Evolutionary conservation across 192 early-diverging fungal species (phyloP).

Genomic region (Backusella australiensis): DNA sequence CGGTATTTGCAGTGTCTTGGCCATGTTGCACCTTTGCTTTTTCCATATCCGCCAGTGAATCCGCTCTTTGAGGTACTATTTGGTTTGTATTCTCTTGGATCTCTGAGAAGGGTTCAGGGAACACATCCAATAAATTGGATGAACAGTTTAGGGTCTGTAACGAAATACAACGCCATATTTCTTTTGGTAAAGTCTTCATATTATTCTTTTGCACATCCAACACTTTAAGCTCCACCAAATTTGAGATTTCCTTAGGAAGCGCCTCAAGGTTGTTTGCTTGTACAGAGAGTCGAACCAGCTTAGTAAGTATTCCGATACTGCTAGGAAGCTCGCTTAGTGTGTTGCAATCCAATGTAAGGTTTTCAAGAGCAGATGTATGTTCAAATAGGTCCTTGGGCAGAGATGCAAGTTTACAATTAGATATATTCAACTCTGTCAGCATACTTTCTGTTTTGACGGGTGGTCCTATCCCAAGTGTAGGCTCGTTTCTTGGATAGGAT

Average conservation of each 20-base stretch:
- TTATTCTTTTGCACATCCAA: constrained; percentile 79
- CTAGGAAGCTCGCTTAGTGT: constrained; percentile 62
- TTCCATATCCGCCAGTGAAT: background rate
- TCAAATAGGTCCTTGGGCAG: constrained; percentile 59
- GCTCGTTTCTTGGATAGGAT: constrained; percentile 31
- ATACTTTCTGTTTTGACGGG: background rate
- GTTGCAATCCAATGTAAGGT: constrained; percentile 65
- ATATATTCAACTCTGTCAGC: constrained; percentile 52
- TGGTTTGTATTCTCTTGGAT: background rate
- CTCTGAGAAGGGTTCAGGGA: constrained; percentile 62
- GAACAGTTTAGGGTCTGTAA: constrained; percentile 71
- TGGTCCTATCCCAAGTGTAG: background rate
- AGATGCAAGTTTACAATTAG: constrained; percentile 67
- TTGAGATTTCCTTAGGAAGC: constrained; percentile 65
- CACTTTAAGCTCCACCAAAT: constrained; percentile 55
- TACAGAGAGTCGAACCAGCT: constrained; percentile 55
- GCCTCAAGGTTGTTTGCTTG: constrained; percentile 67
- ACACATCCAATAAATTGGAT: constrained; percentile 76
- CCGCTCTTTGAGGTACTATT: background rate
- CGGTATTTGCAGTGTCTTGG: background rate
- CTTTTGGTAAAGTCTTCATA: constrained; percentile 62
- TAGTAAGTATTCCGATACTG: constrained; percentile 53
- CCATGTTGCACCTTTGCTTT: background rate
- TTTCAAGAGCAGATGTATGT: constrained; percentile 52
- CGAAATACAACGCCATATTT: constrained; percentile 75